Conservation (phyloP, 2,329 filamentous ascomycete genomes). For the Fusarium xylarioides region DNA sequence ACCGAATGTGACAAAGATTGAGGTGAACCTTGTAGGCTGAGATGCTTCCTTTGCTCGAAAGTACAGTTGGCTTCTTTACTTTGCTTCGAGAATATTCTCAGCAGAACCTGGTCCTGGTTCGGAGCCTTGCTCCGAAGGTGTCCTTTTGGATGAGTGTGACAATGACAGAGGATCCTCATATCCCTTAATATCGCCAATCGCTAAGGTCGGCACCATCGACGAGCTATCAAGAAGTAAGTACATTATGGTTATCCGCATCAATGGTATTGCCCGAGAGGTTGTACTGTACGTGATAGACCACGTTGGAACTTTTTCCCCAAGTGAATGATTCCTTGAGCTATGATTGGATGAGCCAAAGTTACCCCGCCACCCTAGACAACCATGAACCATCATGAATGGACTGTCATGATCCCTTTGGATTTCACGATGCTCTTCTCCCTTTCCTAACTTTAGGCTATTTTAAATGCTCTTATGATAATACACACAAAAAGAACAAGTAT, state of each 20-base stretch:
- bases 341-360: not conserved
- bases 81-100: conserved; percentile 44
- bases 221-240: not conserved
- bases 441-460: not conserved
- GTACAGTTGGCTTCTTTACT: conserved; percentile 32
- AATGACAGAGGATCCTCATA: conserved; percentile 22
- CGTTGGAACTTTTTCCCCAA: not conserved
- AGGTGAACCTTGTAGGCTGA: not conserved
- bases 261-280: not conserved
- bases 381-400: not conserved
- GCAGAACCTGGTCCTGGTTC: not conserved
- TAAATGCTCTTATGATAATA: not conserved
- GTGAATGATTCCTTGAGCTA: conserved; percentile 1
- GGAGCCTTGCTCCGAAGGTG: conserved; percentile 34
- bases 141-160: conserved; percentile 21
- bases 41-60: not conserved
- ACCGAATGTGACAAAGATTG: not conserved
- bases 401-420: not conserved
- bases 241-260: not conserved
- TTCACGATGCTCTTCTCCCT: not conserved
- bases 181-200: conserved; percentile 31
- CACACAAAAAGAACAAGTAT: not conserved
- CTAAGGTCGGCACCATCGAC: not conserved
- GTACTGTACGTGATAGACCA: conserved; percentile 6
- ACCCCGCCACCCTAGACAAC: conserved; percentile 1